These are phyloP conservation scores for Vavraia culicis DNA, from an alignment of 371 early-diverging fungal genomes.

Conservation along the genomic window DNA sequence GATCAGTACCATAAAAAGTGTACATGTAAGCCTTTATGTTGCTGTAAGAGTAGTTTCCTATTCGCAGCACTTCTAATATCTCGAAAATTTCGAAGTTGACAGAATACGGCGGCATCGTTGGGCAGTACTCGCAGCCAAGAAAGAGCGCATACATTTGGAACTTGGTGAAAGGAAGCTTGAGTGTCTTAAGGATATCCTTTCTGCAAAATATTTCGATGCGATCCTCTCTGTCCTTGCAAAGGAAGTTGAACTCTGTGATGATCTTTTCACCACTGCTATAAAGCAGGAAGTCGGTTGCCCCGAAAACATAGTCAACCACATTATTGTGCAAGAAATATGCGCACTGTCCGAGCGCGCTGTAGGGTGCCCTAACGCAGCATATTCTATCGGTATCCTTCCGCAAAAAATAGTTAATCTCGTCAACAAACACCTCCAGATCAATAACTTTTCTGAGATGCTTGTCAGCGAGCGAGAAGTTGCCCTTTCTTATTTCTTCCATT, in stretches of 20 bases:
- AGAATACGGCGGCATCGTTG: conserved; percentile 24
- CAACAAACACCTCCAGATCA: no score
- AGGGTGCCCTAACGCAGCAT: conserved; percentile 32
- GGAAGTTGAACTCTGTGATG: conserved; percentile 18
- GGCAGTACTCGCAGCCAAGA: conserved; percentile 33
- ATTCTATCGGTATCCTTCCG: no score
- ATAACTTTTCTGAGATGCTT: no score
- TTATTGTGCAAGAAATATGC: conserved; percentile 24
- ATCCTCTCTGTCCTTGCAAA: no score
- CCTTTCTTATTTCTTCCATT: no score
- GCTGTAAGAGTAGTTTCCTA: not conserved
- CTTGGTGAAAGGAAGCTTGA: not conserved
- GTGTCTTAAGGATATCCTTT: conserved; percentile 1
- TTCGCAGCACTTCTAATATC: conserved; percentile 8
- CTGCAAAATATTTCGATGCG: not conserved
- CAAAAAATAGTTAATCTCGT: no score
- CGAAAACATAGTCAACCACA: conserved; percentile 27
- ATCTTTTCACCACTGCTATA: conserved; percentile 19
- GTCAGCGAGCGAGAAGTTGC: no score
- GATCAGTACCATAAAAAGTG: not conserved
- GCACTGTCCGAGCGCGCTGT: conserved; percentile 29
- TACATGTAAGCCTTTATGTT: not conserved
- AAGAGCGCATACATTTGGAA: conserved; percentile 16
- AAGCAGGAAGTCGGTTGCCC: conserved; percentile 26
- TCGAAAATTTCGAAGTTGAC: conserved; percentile 9